Conservation (phyloP, 164 flowering plant genomes). For the Vitis rupestris region DNA sequence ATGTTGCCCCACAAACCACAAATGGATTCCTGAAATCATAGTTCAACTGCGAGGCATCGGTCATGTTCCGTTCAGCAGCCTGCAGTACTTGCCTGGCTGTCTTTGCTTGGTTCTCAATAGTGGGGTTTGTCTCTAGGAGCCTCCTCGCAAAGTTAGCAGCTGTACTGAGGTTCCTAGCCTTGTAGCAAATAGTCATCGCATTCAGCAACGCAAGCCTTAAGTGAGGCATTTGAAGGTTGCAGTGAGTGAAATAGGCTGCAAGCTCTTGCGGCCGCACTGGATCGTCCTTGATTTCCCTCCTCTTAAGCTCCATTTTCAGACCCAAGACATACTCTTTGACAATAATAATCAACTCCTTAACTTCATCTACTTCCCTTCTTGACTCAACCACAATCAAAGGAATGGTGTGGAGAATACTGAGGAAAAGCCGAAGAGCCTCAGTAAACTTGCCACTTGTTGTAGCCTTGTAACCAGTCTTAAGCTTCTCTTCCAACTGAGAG, state of each 20-base stretch:
- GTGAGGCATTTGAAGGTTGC: conserved; percentile 43
- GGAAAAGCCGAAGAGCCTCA: conserved; percentile 61
- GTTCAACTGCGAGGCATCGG: conserved; percentile 47
- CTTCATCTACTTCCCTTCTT: conserved; percentile 73
- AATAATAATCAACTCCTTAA: conserved; percentile 64
- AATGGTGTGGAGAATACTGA: conserved; percentile 43
- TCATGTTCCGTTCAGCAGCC: conserved; percentile 43
- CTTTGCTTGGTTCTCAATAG: conserved; percentile 57
- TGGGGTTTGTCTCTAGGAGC: conserved; percentile 65
- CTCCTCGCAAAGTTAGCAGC: conserved; percentile 73
- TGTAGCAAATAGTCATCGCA: conserved; percentile 56
- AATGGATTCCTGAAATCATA: conserved; percentile 86
- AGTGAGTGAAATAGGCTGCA: conserved; percentile 32
- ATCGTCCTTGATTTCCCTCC: conserved; percentile 49
- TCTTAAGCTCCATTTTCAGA: conserved; percentile 48
- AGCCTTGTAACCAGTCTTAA: conserved; percentile 67
- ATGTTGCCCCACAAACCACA: conserved; percentile 80
- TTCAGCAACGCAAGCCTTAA: conserved; percentile 33
- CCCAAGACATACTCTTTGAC: conserved; percentile 64
- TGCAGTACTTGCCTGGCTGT: conserved; percentile 68
- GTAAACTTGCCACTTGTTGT: conserved; percentile 58
- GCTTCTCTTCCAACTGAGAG: conserved; percentile 80
- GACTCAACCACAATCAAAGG: conserved; percentile 76
- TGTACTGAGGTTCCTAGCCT: conserved; percentile 55
- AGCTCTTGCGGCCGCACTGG: conserved; percentile 26